phyloP scores from a whole-genome alignment of 176 grass and related monocot genomes.

The Carex littledalei region DNA sequence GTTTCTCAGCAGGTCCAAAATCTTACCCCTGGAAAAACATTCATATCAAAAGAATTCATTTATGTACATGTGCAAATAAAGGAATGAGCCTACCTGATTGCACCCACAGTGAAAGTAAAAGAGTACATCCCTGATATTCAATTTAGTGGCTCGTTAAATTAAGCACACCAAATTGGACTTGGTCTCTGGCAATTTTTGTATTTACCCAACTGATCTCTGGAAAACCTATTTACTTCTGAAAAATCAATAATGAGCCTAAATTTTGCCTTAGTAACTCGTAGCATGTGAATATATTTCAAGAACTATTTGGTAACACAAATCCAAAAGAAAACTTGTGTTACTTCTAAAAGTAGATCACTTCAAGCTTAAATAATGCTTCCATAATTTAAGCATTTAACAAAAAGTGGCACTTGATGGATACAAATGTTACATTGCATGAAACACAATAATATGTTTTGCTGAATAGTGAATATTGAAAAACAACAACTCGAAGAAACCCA shows the following conservation, averaged over 20 bases:
- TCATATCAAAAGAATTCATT: slow-evolving; percentile 17
- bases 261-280: background rate
- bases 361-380: background rate
- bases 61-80: background rate
- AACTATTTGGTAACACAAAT: background rate
- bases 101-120: background rate
- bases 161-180: background rate
- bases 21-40: slow-evolving; percentile 55
- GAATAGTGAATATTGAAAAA: background rate
- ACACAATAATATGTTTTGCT: background rate
- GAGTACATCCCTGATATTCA: background rate
- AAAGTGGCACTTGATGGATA: background rate
- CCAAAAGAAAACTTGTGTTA: background rate
- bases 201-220: background rate
- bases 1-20: slow-evolving; percentile 92
- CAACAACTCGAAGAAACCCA: background rate
- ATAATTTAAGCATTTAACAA: background rate
- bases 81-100: background rate
- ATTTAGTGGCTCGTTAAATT: background rate
- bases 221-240: background rate
- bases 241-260: background rate
- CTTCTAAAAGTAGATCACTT: background rate
- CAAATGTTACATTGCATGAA: background rate
- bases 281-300: background rate
- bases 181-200: background rate